Percentiles rank a stretch among this genome's conserved stretches.
phyloP scores from a whole-genome alignment of 768 basidiomycete species.

The Lactarius akahatsu region DNA sequence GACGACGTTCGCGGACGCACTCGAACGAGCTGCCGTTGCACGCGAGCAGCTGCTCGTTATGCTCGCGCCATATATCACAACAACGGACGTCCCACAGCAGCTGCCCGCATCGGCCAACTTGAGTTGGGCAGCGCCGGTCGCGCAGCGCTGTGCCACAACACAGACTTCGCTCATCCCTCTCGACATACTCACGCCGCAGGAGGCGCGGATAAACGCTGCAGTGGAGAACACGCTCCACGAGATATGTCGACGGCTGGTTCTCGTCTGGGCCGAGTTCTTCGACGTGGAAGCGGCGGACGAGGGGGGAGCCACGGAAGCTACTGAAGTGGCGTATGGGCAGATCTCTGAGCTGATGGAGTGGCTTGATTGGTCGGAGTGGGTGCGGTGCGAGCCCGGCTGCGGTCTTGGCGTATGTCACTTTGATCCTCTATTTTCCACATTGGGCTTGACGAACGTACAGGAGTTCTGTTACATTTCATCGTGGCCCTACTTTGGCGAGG shows the following conservation, averaged over 20 bases:
- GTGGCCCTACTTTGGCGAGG: constrained; percentile 26
- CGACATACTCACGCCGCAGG: constrained; percentile 25
- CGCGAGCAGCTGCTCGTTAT: constrained; percentile 25
- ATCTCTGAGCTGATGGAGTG: constrained; percentile 27
- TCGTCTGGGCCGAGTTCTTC: constrained; percentile 28
- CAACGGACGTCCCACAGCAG: constrained; percentile 18
- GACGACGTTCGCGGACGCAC: constrained; percentile 7
- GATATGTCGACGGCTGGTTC: constrained; percentile 28
- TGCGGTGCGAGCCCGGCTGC: constrained; percentile 27
- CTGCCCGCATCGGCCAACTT: constrained; percentile 3
- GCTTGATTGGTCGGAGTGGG: constrained; percentile 32
- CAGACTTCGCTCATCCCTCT: constrained; percentile 5
- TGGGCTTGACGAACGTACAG: constrained; percentile 1
- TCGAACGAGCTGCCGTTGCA: constrained; percentile 5
- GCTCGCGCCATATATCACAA: constrained; percentile 36
- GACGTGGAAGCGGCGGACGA: constrained; percentile 24
- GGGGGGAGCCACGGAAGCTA: background rate
- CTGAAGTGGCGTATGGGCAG: constrained; percentile 9
- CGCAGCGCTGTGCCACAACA: constrained; percentile 26
- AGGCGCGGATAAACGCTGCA: constrained; percentile 20
- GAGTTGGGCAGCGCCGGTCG: constrained; percentile 27
- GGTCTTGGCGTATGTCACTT: constrained; percentile 23
- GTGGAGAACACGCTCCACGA: constrained; percentile 14
- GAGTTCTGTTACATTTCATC: constrained; percentile 27
- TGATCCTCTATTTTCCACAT: background rate